Evolutionary conservation across 2,329 filamentous ascomycete species (phyloP), one percentile per base, ranked within the genome.

Genomic region (Arthrobotrys musiformis): DNA sequence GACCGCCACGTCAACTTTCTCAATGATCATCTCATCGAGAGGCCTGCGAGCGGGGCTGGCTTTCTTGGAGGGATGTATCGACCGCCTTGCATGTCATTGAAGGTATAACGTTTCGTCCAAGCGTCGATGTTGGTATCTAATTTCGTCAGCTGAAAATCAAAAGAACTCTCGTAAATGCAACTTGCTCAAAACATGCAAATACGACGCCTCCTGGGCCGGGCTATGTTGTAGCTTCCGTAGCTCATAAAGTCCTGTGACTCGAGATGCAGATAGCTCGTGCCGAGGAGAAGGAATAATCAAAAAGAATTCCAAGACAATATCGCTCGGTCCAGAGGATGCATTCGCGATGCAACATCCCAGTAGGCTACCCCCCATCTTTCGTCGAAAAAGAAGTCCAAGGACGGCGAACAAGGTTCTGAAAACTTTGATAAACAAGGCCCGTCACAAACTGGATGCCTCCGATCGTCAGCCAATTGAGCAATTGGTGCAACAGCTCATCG

Each of bases 21-120:
- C 66, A 77, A 77, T 77, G 73, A 77, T 77, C 73, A 77, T 77
- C 73, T 77, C 73, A 77, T 77, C 73, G 73, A 77, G 70, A 70
- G 54, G 60, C 61, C 33, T 58, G 66, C 60, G 60, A 70, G 73
- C 73, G 73, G 73, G 73, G 73, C 73, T 70, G 48, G 66, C 73
- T 70, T 70, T n/a, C 66, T 77, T 52, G 50, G 72, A 61, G 58
- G 73, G 73, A 70, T 70, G 66, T 77, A 77, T 77, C 73, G 73
- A 70, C 66, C 60, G 73, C 61, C 66, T 70, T 77, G 73, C 66
- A 77, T 70, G 73, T 50, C 37, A 64, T 77, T 70, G 73, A 70
- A 46, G 73, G 60, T 70, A 77, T 77, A 77, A 77, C 73, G 52
- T 70, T 67, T 70, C 58, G 73, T 77, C 60, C 50, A 70, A 77